Percentiles rank a stretch among this genome's conserved stretches.
Evolutionary conservation across 768 basidiomycete genomes (phyloP).

Genomic region (Macrolepiota albuminosa): DNA sequence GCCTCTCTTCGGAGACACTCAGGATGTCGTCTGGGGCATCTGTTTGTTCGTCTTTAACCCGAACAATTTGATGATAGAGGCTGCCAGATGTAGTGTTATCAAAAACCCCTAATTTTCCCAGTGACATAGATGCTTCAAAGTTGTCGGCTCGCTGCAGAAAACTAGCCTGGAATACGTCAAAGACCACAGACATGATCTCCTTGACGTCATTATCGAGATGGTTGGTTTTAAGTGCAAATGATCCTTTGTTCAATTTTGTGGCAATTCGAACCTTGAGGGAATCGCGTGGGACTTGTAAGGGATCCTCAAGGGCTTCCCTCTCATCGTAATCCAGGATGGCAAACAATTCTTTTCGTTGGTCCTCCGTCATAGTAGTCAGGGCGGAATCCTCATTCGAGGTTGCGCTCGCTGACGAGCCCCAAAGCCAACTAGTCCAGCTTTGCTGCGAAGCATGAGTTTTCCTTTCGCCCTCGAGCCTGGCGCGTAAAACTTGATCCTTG

Average conservation of each 20-base stretch:
- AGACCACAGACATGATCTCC: constrained; percentile 84
- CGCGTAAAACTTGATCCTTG: constrained; percentile 75
- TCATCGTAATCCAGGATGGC: constrained; percentile 91
- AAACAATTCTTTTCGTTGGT: constrained; percentile 87
- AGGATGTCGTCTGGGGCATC: constrained; percentile 7
- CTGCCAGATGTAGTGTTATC: constrained; percentile 85
- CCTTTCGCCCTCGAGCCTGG: constrained; percentile 64
- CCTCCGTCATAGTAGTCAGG: constrained; percentile 76
- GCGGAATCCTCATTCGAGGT: constrained; percentile 44
- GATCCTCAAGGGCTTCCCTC: constrained; percentile 63
- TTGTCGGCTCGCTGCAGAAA: constrained; percentile 83
- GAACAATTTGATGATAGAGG: constrained; percentile 87
- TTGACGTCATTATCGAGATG: constrained; percentile 49
- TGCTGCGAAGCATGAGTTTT: constrained; percentile 45
- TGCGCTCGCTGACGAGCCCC: constrained; percentile 52
- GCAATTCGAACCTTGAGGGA: constrained; percentile 72
- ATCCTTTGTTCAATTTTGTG: constrained; percentile 81
- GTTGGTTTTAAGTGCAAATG: constrained; percentile 76
- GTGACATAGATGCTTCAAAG: constrained; percentile 78
- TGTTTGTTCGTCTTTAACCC: constrained; percentile 38
- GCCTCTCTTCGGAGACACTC: constrained; percentile 10
- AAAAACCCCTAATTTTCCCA: constrained; percentile 83
- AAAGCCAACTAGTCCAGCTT: constrained; percentile 75
- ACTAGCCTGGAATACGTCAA: constrained; percentile 81
- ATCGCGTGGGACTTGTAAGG: constrained; percentile 71